phyloP scores from a whole-genome alignment of 78 protist genomes.

The Protostelium mycophagum region DNA sequence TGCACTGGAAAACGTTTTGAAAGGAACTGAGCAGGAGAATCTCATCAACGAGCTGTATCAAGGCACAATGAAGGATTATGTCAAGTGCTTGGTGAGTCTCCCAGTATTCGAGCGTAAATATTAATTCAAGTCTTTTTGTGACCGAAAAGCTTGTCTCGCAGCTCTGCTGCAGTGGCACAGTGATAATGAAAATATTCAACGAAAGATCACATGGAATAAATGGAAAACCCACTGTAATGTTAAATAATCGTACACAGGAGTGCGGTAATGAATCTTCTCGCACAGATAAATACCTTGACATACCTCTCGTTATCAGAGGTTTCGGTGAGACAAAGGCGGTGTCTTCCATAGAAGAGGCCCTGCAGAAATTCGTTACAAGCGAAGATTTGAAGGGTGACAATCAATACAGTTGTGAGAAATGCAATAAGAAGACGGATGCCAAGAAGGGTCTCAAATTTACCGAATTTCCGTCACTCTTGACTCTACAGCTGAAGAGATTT shows the following conservation, averaged over 20 bases:
- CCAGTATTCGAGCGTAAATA: neutral
- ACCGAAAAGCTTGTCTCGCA: too few species aligned
- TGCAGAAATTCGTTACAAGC: conserved; percentile 14
- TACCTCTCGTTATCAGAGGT: conserved; percentile 12
- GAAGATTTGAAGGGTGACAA: conserved; percentile 46
- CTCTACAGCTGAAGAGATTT: conserved; percentile 62
- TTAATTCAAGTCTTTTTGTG: neutral
- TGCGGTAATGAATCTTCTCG: conserved; percentile 3
- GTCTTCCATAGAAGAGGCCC: conserved; percentile 24
- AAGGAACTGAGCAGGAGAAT: neutral
- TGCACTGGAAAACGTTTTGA: conserved; percentile 17
- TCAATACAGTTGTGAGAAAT: conserved; percentile 25
- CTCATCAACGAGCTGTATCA: conserved; percentile 16
- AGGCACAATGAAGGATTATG: conserved; percentile 25
- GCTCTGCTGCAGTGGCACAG: too few species aligned
- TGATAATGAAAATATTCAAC: too few species aligned
- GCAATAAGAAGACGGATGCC: conserved; percentile 15
- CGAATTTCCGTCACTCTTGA: conserved; percentile 47
- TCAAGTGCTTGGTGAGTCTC: conserved; percentile 6
- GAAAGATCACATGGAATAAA: neutral
- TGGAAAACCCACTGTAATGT: neutral
- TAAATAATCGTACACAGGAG: neutral
- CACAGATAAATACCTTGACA: conserved; percentile 11
- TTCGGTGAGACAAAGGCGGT: conserved; percentile 1
- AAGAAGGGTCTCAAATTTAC: conserved; percentile 20